A percentile compares a stretch with the other conserved stretches of the same genome.
phyloP scores from a whole-genome alignment of 805 yeast species.

The Alloascoidea hylecoeti region DNA sequence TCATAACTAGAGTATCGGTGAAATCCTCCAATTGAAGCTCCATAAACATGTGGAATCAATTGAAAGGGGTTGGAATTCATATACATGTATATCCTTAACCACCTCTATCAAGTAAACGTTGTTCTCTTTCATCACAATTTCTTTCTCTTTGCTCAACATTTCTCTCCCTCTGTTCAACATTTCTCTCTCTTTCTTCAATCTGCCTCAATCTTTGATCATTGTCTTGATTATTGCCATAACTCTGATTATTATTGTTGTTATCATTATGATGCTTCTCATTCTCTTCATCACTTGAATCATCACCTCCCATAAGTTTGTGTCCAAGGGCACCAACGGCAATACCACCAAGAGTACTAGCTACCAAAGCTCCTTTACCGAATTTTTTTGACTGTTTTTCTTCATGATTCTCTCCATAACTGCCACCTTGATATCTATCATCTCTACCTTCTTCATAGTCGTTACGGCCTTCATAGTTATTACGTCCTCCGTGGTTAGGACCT shows the following conservation, averaged over 20 bases:
- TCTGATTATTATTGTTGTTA: no score
- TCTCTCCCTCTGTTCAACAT: background rate
- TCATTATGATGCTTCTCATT: background rate
- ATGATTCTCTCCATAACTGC: background rate
- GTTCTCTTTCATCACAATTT: background rate
- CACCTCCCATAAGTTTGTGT: background rate
- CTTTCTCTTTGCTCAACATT: background rate
- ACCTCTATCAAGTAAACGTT: background rate
- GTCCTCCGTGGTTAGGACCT: no score
- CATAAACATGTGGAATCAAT: no score
- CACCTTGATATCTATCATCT: background rate
- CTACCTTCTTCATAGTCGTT: no score
- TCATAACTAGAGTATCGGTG: no score
- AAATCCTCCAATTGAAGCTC: no score
- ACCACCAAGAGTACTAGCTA: background rate
- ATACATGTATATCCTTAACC: no score
- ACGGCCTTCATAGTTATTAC: no score
- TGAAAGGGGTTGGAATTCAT: no score
- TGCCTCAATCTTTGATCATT: background rate
- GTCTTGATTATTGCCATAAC: background rate
- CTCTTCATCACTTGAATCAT: background rate
- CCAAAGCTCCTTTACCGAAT: background rate
- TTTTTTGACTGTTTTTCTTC: background rate
- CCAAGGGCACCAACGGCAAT: slow-evolving; percentile 1
- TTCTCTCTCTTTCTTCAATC: background rate